A percentile compares a stretch with the other conserved stretches of the same genome.
Evolutionary conservation across 257 asterid species (phyloP).

Genomic region (Petunia secreta): DNA sequence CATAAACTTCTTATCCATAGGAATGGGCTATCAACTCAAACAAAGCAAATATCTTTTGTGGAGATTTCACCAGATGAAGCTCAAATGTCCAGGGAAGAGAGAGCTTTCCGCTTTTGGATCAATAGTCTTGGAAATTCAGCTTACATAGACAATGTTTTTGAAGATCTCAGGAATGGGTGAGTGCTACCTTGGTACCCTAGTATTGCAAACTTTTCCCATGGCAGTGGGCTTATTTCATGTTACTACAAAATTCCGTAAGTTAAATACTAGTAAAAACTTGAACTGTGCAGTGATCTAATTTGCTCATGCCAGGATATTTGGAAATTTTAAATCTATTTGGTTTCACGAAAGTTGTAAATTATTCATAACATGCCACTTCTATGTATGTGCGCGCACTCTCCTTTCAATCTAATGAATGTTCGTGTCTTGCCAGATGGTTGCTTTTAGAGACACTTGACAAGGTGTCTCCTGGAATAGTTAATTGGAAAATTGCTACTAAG

Average conservation of each 20-base stretch:
- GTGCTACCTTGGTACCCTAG: conserved; percentile 29
- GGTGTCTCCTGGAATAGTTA: conserved; percentile 92
- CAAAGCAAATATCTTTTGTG: conserved; percentile 79
- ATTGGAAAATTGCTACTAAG: conserved; percentile 89
- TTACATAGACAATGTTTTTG: conserved; percentile 89
- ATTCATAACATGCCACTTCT: not conserved
- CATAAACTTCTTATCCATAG: conserved; percentile 43
- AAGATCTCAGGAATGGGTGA: conserved; percentile 96
- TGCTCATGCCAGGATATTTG: not conserved
- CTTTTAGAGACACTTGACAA: conserved; percentile 93
- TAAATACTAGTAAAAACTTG: not conserved
- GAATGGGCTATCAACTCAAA: conserved; percentile 89
- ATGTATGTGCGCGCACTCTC: not conserved
- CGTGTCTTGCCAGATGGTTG: conserved; percentile 71
- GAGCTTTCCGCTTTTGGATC: conserved; percentile 91
- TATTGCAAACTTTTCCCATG: not conserved
- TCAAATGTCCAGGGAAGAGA: conserved; percentile 85
- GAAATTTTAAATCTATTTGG: not conserved
- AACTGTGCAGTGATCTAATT: conserved; percentile 5
- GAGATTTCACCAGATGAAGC: conserved; percentile 83
- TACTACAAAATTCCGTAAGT: not conserved
- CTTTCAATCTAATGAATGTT: conserved; percentile 15
- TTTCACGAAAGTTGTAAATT: not conserved
- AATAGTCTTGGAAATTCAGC: conserved; percentile 83
- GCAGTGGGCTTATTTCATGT: not conserved